These are phyloP conservation scores for Chamaenerion angustifolium DNA, from an alignment of 345 rosid species.

Conservation along the genomic window DNA sequence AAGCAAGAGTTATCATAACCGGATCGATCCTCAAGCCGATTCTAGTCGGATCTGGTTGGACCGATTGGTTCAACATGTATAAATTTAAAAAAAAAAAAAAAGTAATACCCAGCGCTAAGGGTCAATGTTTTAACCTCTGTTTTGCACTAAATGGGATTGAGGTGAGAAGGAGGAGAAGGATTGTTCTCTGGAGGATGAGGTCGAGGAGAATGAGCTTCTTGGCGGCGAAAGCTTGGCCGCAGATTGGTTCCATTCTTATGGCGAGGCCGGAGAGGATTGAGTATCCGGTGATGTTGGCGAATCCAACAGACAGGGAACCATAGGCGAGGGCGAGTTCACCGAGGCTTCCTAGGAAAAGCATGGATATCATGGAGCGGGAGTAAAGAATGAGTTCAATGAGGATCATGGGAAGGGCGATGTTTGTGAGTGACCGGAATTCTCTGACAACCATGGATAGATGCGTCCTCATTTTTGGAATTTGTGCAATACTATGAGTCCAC, in stretches of 20 bases:
- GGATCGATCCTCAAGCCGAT: too few relatives aligned
- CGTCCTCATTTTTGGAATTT: background rate
- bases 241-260: constrained; percentile 36
- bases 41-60: too few relatives aligned
- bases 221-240: constrained; percentile 40
- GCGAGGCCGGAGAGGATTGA: constrained; percentile 16
- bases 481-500: too few relatives aligned
- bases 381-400: constrained; percentile 27
- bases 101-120: too few relatives aligned
- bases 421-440: constrained; percentile 22
- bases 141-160: too few relatives aligned
- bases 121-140: too few relatives aligned
- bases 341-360: constrained; percentile 38
- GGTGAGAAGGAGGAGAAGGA: constrained; percentile 22
- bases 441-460: constrained; percentile 14
- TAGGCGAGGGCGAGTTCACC: constrained; percentile 31
- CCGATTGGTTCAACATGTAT: too few relatives aligned
- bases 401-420: constrained; percentile 30
- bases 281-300: constrained; percentile 25
- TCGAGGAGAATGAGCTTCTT: constrained; percentile 19
- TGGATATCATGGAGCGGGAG: constrained; percentile 39
- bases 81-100: too few relatives aligned
- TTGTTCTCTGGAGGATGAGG: constrained; percentile 22
- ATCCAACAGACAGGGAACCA: constrained; percentile 27
- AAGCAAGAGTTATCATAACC: too few relatives aligned